Percentiles rank a stretch among this genome's conserved stretches.
Evolutionary conservation across 768 basidiomycete species (phyloP).

Genomic region (Leucocoprinus leucothites): DNA sequence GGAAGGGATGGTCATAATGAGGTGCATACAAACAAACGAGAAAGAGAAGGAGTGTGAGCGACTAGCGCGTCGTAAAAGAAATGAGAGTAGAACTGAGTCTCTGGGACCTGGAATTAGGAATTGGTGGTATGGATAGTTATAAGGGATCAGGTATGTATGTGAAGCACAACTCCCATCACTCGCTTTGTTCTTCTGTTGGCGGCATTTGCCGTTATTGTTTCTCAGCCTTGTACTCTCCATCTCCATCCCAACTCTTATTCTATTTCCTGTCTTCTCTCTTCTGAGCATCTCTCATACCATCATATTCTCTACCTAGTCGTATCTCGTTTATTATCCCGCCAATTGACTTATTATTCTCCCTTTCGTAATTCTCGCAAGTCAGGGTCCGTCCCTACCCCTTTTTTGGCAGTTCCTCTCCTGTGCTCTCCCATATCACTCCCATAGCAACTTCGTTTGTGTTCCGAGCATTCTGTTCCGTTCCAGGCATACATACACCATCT

Average conservation of each 20-base stretch:
- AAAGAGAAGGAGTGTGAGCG: slow-evolving; percentile 21
- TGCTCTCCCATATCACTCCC: neutral
- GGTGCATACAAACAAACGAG: slow-evolving; percentile 24
- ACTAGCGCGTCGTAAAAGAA: slow-evolving; percentile 19
- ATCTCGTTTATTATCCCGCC: no score
- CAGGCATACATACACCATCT: neutral
- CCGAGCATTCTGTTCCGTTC: neutral
- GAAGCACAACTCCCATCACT: slow-evolving; percentile 1
- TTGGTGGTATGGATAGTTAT: slow-evolving; percentile 9
- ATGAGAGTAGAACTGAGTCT: slow-evolving; percentile 17
- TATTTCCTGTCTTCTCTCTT: slow-evolving; percentile 10
- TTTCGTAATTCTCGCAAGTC: neutral
- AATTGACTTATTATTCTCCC: neutral
- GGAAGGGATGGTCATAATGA: slow-evolving; percentile 26
- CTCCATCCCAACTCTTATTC: slow-evolving; percentile 5
- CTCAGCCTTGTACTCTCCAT: slow-evolving; percentile 16
- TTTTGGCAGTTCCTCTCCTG: neutral
- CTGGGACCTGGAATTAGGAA: slow-evolving; percentile 13
- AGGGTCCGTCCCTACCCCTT: neutral
- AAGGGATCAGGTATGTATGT: slow-evolving; percentile 32
- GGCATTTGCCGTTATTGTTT: slow-evolving; percentile 37
- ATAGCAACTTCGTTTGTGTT: slow-evolving; percentile 3
- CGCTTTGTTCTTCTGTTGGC: slow-evolving; percentile 9
- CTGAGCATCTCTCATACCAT: neutral
- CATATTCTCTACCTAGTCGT: neutral